These are phyloP conservation scores for Russula sp. DNA, from an alignment of 768 basidiomycete species.

Conservation along the genomic window DNA sequence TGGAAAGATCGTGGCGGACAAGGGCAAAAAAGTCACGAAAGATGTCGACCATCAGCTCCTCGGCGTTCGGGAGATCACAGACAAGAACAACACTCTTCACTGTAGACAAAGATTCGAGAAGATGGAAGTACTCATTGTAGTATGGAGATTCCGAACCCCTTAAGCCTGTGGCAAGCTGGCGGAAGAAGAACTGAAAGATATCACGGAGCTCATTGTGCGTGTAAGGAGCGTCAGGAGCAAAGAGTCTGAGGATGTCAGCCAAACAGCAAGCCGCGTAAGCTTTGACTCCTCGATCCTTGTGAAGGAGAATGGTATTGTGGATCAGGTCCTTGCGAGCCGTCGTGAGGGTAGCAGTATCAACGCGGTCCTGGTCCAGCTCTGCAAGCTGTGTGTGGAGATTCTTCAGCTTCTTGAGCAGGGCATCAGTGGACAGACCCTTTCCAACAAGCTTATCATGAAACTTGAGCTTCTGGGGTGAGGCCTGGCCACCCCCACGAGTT, in stretches of 20 bases:
- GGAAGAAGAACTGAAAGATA: constrained; percentile 95
- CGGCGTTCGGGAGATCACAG: constrained; percentile 82
- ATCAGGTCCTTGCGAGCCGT: constrained; percentile 74
- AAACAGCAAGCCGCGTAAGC: constrained; percentile 92
- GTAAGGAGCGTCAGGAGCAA: constrained; percentile 96
- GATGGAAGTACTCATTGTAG: constrained; percentile 88
- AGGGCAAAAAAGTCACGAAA: constrained; percentile 81
- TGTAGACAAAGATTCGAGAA: constrained; percentile 88
- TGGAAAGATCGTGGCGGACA: constrained; percentile 63
- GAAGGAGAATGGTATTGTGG: constrained; percentile 70
- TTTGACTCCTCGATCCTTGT: constrained; percentile 95
- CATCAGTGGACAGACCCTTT: constrained; percentile 73
- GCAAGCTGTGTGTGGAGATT: constrained; percentile 68
- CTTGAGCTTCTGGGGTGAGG: constrained; percentile 51
- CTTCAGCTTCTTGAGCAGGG: constrained; percentile 80
- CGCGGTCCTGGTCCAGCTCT: constrained; percentile 78
- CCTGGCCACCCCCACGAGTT: constrained; percentile 51
- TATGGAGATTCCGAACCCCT: constrained; percentile 74
- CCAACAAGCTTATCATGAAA: constrained; percentile 80
- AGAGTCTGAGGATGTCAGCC: constrained; percentile 86
- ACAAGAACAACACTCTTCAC: constrained; percentile 94
- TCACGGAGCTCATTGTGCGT: constrained; percentile 83
- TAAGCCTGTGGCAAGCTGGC: constrained; percentile 70
- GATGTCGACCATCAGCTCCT: constrained; percentile 75
- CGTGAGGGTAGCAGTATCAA: constrained; percentile 67